Conservation (phyloP, 768 basidiomycete genomes). For the Gloeophyllum trabeum region DNA sequence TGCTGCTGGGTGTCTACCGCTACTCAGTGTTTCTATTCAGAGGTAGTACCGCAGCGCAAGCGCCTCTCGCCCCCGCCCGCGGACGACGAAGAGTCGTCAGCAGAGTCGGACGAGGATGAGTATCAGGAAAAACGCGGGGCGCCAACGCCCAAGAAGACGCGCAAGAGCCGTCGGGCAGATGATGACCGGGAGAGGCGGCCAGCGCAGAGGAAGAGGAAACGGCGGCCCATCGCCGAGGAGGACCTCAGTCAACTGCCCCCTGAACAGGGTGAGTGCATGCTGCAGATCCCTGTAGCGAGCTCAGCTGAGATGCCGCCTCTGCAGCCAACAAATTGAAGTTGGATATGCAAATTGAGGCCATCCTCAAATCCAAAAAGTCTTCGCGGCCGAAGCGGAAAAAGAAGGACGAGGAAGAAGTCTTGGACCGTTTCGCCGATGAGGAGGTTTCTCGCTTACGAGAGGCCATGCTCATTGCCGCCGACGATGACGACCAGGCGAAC, state of each 20-base stretch:
- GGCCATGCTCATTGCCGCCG: conserved; percentile 78
- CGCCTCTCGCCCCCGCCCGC: conserved; percentile 17
- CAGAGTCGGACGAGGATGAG: conserved; percentile 19
- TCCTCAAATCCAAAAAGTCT: conserved; percentile 70
- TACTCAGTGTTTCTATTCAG: too few species aligned
- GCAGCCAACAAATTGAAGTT: conserved; percentile 68
- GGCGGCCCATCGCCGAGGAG: conserved; percentile 46
- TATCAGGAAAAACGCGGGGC: conserved; percentile 13
- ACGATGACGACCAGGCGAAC: conserved; percentile 76
- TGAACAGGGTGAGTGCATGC: conserved; percentile 50
- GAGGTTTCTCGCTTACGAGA: conserved; percentile 86
- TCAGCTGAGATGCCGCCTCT: conserved; percentile 3
- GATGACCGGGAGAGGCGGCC: conserved; percentile 17
- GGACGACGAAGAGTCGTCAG: conserved; percentile 26
- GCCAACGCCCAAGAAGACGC: conserved; percentile 16
- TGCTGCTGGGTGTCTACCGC: too few species aligned
- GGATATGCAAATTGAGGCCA: conserved; percentile 79
- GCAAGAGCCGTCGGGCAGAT: conserved; percentile 16
- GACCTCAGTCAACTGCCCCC: conserved; percentile 63
- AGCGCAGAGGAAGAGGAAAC: conserved; percentile 41
- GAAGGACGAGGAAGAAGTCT: conserved; percentile 69
- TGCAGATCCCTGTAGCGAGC: not conserved
- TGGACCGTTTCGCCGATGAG: conserved; percentile 84
- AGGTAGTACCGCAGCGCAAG: conserved; percentile 25
- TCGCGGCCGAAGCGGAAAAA: conserved; percentile 57